phyloP scores from a whole-genome alignment of 225 moss, liverwort and hornwort species.

The Ulota crispa region DNA sequence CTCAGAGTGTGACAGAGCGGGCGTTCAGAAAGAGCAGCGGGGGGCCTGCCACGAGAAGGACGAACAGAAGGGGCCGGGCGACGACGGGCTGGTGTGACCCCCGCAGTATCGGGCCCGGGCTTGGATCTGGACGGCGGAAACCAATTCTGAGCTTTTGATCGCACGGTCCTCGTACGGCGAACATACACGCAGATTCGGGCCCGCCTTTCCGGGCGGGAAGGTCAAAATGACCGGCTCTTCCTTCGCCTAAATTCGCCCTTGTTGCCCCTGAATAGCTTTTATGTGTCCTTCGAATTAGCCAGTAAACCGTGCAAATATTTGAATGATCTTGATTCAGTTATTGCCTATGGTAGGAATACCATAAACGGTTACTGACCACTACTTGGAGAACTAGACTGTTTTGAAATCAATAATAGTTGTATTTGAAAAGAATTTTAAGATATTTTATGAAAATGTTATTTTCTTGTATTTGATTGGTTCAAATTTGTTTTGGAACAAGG shows the following conservation, averaged over 20 bases:
- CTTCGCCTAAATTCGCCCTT: constrained; percentile 14
- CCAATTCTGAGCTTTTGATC: not conserved
- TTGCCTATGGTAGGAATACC: too few species aligned
- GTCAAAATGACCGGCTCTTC: constrained; percentile 13
- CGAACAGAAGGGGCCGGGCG: not conserved
- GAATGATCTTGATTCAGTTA: constrained; percentile 12
- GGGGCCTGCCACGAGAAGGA: not conserved
- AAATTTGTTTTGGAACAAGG: too few species aligned
- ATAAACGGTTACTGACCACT: too few species aligned
- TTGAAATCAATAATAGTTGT: too few species aligned
- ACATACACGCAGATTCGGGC: constrained; percentile 28
- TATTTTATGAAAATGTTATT: too few species aligned
- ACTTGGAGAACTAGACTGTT: too few species aligned
- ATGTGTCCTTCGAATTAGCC: constrained; percentile 15
- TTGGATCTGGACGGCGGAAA: constrained; percentile 21
- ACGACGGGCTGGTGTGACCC: not conserved
- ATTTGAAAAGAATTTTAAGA: too few species aligned
- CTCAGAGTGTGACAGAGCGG: constrained; percentile 39
- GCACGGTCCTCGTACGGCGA: constrained; percentile 31
- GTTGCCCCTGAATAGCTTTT: not conserved
- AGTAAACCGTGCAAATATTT: not conserved
- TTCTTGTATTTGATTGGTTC: too few species aligned
- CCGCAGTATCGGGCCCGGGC: not conserved
- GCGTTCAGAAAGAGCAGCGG: constrained; percentile 19
- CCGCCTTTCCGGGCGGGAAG: constrained; percentile 33